phyloP scores from a whole-genome alignment of 768 basidiomycete genomes.

The Mycena sanguinolenta region DNA sequence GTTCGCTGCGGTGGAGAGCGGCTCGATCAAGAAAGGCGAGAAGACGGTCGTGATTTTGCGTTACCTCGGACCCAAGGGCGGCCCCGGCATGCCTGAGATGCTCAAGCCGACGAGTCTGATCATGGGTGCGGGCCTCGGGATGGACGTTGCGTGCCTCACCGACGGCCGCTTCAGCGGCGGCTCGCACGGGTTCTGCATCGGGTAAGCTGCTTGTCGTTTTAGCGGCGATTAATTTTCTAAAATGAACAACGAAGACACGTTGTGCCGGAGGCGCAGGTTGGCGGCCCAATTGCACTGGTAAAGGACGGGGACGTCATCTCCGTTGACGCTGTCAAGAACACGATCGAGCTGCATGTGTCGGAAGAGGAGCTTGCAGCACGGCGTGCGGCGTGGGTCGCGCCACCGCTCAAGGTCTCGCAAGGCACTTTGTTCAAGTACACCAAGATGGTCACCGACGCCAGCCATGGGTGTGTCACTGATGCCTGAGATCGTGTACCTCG shows the following conservation, averaged over 20 bases:
- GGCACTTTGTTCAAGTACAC: slow-evolving; percentile 93
- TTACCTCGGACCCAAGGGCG: slow-evolving; percentile 97
- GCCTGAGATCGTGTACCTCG: slow-evolving; percentile 51
- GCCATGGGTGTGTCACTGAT: slow-evolving; percentile 93
- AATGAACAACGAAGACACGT: slow-evolving; percentile 67
- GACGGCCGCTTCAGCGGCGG: slow-evolving; percentile 99
- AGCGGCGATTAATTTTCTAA: neutral
- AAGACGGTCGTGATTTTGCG: slow-evolving; percentile 97
- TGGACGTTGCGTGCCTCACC: slow-evolving; percentile 96
- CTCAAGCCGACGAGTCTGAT: slow-evolving; percentile 97
- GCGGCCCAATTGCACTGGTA: slow-evolving; percentile 93
- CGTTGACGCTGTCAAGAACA: slow-evolving; percentile 91
- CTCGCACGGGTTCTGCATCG: slow-evolving; percentile 96
- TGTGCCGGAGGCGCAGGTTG: slow-evolving; percentile 94
- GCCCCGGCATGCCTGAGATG: slow-evolving; percentile 99
- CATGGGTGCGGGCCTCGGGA: slow-evolving; percentile 97
- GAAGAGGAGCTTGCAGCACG: slow-evolving; percentile 85
- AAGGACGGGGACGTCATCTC: slow-evolving; percentile 89
- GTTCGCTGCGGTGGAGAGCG: slow-evolving; percentile 87
- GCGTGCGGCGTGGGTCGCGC: slow-evolving; percentile 81
- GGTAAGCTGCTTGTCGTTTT: slow-evolving; percentile 42
- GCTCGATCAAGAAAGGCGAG: slow-evolving; percentile 92
- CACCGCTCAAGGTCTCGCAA: slow-evolving; percentile 85
- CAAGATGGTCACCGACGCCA: slow-evolving; percentile 90
- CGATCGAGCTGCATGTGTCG: slow-evolving; percentile 82